Percentiles rank a stretch among this genome's conserved stretches.
Evolutionary conservation across 2,329 filamentous ascomycete genomes (phyloP).

Genomic region (Hypoxylon rubiginosum): DNA sequence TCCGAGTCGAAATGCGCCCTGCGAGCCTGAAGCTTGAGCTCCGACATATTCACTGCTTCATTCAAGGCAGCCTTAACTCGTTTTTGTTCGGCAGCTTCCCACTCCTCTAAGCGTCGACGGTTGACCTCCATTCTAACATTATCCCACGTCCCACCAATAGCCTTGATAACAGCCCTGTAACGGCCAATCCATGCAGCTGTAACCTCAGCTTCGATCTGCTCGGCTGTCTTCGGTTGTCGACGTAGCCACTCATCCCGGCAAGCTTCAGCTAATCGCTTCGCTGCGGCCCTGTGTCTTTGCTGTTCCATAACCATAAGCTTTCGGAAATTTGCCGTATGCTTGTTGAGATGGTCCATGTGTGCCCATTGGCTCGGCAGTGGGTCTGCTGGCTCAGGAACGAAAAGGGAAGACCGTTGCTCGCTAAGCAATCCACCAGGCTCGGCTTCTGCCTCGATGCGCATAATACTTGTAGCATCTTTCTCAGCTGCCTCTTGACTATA

Average conservation of each 20-base stretch:
- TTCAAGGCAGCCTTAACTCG: conserved; percentile 77
- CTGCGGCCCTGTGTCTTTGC: conserved; percentile 78
- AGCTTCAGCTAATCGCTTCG: conserved; percentile 83
- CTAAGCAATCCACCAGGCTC: conserved; percentile 82
- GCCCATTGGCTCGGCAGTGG: conserved; percentile 85
- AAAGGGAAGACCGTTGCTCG: conserved; percentile 76
- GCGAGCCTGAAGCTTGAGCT: conserved; percentile 76
- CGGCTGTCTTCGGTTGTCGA: conserved; percentile 79
- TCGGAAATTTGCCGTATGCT: conserved; percentile 84
- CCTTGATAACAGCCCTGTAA: conserved; percentile 79
- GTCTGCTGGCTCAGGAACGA: conserved; percentile 79
- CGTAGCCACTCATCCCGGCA: conserved; percentile 81
- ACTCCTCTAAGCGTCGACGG: conserved; percentile 69
- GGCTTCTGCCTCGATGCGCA: conserved; percentile 78
- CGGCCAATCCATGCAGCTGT: conserved; percentile 73
- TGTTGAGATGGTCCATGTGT: conserved; percentile 87
- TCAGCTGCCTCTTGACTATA: conserved; percentile 73
- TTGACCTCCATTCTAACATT: conserved; percentile 74
- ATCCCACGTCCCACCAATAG: conserved; percentile 71
- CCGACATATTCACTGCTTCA: conserved; percentile 79
- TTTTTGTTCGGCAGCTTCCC: conserved; percentile 75
- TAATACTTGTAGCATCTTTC: conserved; percentile 77
- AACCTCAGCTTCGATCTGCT: conserved; percentile 86
- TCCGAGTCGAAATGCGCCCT: conserved; percentile 68
- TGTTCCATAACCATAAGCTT: conserved; percentile 85